Evolutionary conservation across 306 rosid species (phyloP).

Genomic region (Mimosa bimucronata): DNA sequence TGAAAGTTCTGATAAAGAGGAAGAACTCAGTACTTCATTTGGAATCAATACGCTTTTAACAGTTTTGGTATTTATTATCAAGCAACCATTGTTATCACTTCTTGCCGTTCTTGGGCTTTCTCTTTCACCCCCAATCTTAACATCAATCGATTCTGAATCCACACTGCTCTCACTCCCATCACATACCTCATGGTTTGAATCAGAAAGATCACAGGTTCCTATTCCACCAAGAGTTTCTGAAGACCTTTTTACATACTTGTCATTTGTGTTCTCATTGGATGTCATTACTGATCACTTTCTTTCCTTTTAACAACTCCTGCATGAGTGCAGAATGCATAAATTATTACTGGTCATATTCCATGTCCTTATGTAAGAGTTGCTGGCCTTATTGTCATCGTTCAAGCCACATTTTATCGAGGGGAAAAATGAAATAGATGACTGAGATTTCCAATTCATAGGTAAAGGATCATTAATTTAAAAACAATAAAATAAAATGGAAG

Average conservation of each 20-base stretch:
- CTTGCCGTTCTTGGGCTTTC: neutral
- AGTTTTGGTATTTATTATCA: constrained; percentile 22
- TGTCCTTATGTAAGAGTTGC: constrained; percentile 28
- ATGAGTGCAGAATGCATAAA: constrained; percentile 26
- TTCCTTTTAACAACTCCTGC: constrained; percentile 38
- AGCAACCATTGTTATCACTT: neutral
- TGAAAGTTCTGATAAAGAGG: constrained; percentile 43
- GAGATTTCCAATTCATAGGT: constrained; percentile 22
- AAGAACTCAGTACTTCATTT: constrained; percentile 34
- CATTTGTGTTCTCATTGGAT: constrained; percentile 33
- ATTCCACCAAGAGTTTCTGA: constrained; percentile 30
- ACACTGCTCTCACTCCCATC: constrained; percentile 36
- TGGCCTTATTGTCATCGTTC: constrained; percentile 7
- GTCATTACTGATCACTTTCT: constrained; percentile 35
- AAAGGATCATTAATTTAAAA: neutral
- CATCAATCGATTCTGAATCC: constrained; percentile 32
- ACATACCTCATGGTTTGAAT: constrained; percentile 4
- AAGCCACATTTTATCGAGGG: neutral
- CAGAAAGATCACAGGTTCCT: constrained; percentile 11
- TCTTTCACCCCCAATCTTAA: constrained; percentile 20
- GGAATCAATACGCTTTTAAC: constrained; percentile 32
- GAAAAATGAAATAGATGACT: constrained; percentile 19
- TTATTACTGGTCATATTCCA: too few relatives aligned
- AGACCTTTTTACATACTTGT: neutral
- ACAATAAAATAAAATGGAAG: neutral